Evolutionary conservation across 257 asterid species (phyloP), one percentile per base, ranked within the genome.

Genomic region (Linaria vulgaris): DNA sequence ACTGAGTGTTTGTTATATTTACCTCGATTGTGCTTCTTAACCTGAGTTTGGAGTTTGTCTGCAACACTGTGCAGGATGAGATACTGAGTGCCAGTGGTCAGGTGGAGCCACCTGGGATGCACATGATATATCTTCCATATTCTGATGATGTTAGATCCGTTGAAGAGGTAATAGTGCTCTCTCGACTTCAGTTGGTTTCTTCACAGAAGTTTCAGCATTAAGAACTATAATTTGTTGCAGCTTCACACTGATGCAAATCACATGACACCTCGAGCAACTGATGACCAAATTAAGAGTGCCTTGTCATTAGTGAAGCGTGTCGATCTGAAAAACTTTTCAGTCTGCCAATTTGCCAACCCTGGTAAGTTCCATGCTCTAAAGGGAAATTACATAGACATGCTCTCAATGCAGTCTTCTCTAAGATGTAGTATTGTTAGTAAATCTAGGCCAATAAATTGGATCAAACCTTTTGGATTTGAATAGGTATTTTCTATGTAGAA

Each of bases 51-150:
- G 24, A 15, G 51, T 62, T 59, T 57, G 23, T 30, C 56, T 62
- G 68, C 52, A 27, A 50, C 39, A 10, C 59, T 72, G 68, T 75
- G 72, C 87, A 91, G 98, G 95, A 85, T 45, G 99, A 92, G 84
- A 80, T 85, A 69, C 72, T 74, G 34, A 85, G 81, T 73, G 25
- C 72, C 59, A 66, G 94, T 61, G 99, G 99, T 67, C 99, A 89
- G 83, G 76, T 89, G 46, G 99, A 92, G 81, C 99, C 99, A 69
- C 96, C 99, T 38, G 99, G 99, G 69, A 92, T 92, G 97, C 95
- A 92, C 74, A 83, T 92, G 88, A 87, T 92, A 72, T 79, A 82
- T 74, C 96, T 92, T 80, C 99, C 97, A 43, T 92, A 74, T 84
- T 87, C 95, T 61, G 97, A 92, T 71, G 99, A 92, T 64, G 77